Conservation (phyloP, 352 stramenopile genomes). For the Phytophthora chlamydospora region DNA sequence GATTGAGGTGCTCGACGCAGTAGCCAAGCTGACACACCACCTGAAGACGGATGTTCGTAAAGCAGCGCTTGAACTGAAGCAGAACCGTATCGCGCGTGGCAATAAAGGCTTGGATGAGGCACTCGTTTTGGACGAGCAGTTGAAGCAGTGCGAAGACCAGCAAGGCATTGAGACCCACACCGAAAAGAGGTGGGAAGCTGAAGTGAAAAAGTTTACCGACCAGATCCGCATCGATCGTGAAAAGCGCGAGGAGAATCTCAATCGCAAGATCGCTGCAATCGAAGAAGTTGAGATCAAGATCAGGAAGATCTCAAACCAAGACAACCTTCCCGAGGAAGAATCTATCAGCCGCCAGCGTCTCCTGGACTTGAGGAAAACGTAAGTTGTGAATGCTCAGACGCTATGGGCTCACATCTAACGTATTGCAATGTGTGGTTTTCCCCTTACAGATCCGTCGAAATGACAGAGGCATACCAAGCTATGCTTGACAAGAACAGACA, state of each 20-base stretch:
- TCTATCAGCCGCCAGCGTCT: slow-evolving; percentile 45
- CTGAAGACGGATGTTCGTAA: slow-evolving; percentile 69
- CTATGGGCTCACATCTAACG: slow-evolving; percentile 13
- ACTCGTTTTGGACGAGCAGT: slow-evolving; percentile 56
- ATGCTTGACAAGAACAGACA: slow-evolving; percentile 68
- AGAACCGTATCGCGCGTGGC: slow-evolving; percentile 61
- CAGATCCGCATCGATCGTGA: slow-evolving; percentile 62
- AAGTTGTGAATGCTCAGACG: slow-evolving; percentile 22
- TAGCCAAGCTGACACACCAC: slow-evolving; percentile 60
- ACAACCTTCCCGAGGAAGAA: slow-evolving; percentile 57
- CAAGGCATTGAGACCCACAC: slow-evolving; percentile 60
- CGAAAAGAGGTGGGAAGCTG: slow-evolving; percentile 51
- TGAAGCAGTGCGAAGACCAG: slow-evolving; percentile 58
- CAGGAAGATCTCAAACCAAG: slow-evolving; percentile 66
- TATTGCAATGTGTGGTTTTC: slow-evolving; percentile 1
- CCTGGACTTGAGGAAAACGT: slow-evolving; percentile 61
- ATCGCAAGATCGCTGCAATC: slow-evolving; percentile 51
- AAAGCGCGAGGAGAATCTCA: slow-evolving; percentile 43
- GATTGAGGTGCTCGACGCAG: slow-evolving; percentile 62
- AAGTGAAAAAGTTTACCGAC: slow-evolving; percentile 64
- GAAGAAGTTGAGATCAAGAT: slow-evolving; percentile 82
- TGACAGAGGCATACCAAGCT: slow-evolving; percentile 54
- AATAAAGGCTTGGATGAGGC: slow-evolving; percentile 66
- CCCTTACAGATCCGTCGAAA: slow-evolving; percentile 45
- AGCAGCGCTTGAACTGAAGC: slow-evolving; percentile 62